Conservation (phyloP, 1,139 yeast species). For the Debaryomyces fabryi region DNA sequence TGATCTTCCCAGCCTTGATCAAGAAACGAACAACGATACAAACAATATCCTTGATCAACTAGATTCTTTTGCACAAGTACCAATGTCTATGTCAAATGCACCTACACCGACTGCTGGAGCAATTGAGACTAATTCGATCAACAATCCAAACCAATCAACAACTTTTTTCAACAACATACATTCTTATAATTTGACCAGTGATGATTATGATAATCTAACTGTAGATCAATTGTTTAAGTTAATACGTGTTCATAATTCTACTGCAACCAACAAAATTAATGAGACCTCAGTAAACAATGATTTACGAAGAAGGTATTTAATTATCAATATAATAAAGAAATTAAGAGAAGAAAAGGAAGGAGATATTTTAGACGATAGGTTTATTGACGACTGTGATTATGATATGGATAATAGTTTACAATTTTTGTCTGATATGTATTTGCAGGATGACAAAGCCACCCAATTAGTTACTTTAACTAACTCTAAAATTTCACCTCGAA, state of each 20-base stretch:
- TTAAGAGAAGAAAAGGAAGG: conserved; percentile 41
- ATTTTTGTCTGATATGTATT: conserved; percentile 44
- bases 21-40: conserved; percentile 5
- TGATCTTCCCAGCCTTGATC: conserved; percentile 4
- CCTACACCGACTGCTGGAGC: conserved; percentile 19
- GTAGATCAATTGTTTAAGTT: conserved; percentile 44
- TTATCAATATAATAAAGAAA: conserved; percentile 40
- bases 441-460: conserved; percentile 40
- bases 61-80: conserved; percentile 8
- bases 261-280: conserved; percentile 2
- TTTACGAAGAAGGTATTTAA: conserved; percentile 40
- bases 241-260: conserved; percentile 20
- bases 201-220: conserved; percentile 43
- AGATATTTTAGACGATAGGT: conserved; percentile 39
- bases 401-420: conserved; percentile 50
- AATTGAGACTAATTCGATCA: conserved; percentile 15
- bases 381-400: conserved; percentile 35
- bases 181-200: conserved; percentile 35
- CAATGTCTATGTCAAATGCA: conserved; percentile 6
- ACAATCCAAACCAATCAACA: conserved; percentile 12
- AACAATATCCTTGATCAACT: conserved; percentile 5
- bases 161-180: conserved; percentile 25
- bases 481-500: conserved; percentile 56
- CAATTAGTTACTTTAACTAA: conserved; percentile 21
- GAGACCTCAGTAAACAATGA: conserved; percentile 27